Evolutionary conservation across 2,329 filamentous ascomycete species (phyloP).

Genomic region (Sporothrix protearum): DNA sequence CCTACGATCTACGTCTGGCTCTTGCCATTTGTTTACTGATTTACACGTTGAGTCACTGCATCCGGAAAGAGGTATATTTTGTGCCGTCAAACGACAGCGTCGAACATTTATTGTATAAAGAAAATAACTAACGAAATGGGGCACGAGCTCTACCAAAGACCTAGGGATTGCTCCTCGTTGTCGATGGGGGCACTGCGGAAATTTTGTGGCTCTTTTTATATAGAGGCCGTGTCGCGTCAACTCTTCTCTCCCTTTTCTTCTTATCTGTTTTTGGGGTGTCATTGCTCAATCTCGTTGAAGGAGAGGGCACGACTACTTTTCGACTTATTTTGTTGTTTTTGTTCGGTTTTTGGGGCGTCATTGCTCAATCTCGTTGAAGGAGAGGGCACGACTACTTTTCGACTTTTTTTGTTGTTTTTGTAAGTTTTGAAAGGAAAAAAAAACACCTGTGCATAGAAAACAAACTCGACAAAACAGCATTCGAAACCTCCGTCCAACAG

Average conservation of each 20-base stretch:
- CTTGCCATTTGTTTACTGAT: neutral
- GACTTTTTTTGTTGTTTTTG: neutral
- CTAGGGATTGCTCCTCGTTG: neutral
- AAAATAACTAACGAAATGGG: neutral
- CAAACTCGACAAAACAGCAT: neutral
- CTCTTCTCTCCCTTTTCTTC: neutral
- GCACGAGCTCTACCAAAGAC: neutral
- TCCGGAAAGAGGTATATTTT: neutral
- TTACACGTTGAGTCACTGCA: neutral
- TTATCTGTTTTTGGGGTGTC: neutral
- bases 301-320: neutral
- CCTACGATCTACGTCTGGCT: neutral
- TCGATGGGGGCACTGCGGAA: neutral
- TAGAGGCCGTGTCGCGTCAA: neutral
- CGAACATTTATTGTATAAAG: neutral
- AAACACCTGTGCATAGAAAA: neutral
- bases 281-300: neutral
- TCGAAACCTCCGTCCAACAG: neutral
- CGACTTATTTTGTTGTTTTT: neutral
- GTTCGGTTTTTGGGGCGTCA: neutral
- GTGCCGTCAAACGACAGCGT: neutral
- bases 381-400: neutral
- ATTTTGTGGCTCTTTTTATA: neutral
- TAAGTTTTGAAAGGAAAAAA: too few relatives aligned
- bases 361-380: neutral